Conservation (phyloP, 1,284 basidiomycete species). For the Naganishia albida region DNA sequence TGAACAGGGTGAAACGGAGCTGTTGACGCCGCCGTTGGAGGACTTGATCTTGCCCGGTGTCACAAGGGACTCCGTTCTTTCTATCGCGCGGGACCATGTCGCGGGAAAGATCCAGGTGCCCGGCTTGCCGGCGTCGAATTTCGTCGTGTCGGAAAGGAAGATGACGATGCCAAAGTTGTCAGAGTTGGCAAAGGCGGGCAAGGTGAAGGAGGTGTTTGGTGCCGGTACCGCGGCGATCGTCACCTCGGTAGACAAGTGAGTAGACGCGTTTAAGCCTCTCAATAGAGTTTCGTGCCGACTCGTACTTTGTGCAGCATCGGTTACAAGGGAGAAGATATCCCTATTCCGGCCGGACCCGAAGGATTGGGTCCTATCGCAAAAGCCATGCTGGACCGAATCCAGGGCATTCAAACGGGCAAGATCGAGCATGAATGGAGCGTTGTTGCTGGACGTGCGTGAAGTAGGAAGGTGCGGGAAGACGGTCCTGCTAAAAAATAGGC, state of each 20-base stretch:
- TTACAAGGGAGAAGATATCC: slow-evolving; percentile 79
- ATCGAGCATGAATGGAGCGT: slow-evolving; percentile 76
- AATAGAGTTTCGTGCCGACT: slow-evolving; percentile 12
- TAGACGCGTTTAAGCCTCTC: not conserved
- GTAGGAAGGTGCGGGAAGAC: not conserved
- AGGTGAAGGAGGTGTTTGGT: slow-evolving; percentile 88
- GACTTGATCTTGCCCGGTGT: slow-evolving; percentile 96
- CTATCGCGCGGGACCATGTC: slow-evolving; percentile 74
- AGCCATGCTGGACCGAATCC: slow-evolving; percentile 77
- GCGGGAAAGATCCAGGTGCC: slow-evolving; percentile 62
- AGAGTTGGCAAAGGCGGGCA: slow-evolving; percentile 67
- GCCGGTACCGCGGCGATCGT: slow-evolving; percentile 88
- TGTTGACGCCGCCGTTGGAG: slow-evolving; percentile 88
- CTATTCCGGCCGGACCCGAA: slow-evolving; percentile 79
- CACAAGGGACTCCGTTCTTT: slow-evolving; percentile 79
- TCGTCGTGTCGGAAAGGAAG: slow-evolving; percentile 77
- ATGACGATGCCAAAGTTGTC: slow-evolving; percentile 88
- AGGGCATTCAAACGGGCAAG: slow-evolving; percentile 85
- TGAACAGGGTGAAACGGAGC: slow-evolving; percentile 67
- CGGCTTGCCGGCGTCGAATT: slow-evolving; percentile 63
- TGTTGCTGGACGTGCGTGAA: slow-evolving; percentile 39
- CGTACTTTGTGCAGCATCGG: slow-evolving; percentile 61
- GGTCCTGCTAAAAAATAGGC: too few relatives aligned
- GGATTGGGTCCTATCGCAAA: slow-evolving; percentile 86
- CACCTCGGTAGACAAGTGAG: slow-evolving; percentile 68